Conservation (phyloP, 805 yeast species). For the Saccharomycopsis babjevae region DNA sequence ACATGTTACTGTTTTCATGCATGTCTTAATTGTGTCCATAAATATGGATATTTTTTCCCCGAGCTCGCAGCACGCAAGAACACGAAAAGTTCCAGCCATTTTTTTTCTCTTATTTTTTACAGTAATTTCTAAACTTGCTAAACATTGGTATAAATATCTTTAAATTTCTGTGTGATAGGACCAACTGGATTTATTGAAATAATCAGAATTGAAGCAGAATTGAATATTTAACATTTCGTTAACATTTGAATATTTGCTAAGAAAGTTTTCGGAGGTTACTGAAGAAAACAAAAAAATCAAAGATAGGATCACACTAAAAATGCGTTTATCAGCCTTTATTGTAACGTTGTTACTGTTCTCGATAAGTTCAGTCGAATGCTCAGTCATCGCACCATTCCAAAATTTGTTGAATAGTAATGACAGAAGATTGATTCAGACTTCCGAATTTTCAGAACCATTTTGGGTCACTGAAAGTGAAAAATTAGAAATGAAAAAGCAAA, state of each 20-base stretch:
- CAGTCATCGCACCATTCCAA: not conserved
- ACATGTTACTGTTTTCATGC: not conserved
- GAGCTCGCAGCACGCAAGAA: not conserved
- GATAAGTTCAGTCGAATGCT: not conserved
- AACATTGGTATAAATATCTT: not conserved
- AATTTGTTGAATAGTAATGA: slow-evolving; percentile 10
- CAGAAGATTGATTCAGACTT: slow-evolving; percentile 22
- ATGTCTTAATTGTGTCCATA: not conserved
- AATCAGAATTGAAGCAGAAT: too few species aligned
- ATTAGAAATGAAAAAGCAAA: slow-evolving; percentile 30
- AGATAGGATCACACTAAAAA: not conserved
- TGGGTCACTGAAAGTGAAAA: slow-evolving; percentile 34
- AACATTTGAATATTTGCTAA: not conserved
- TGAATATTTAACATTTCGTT: too few species aligned
- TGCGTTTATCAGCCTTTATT: not conserved
- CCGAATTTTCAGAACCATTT: slow-evolving; percentile 20
- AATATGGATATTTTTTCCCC: not conserved
- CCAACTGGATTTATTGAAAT: too few species aligned
- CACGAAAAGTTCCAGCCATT: not conserved
- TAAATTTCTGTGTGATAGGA: too few species aligned
- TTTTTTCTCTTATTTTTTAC: not conserved
- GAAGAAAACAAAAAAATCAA: too few species aligned
- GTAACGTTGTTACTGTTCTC: not conserved
- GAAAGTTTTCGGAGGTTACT: too few species aligned
- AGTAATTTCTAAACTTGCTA: not conserved